These are phyloP conservation scores for Podaxis sp. DNA, from an alignment of 768 basidiomycete genomes.

Conservation along the genomic window DNA sequence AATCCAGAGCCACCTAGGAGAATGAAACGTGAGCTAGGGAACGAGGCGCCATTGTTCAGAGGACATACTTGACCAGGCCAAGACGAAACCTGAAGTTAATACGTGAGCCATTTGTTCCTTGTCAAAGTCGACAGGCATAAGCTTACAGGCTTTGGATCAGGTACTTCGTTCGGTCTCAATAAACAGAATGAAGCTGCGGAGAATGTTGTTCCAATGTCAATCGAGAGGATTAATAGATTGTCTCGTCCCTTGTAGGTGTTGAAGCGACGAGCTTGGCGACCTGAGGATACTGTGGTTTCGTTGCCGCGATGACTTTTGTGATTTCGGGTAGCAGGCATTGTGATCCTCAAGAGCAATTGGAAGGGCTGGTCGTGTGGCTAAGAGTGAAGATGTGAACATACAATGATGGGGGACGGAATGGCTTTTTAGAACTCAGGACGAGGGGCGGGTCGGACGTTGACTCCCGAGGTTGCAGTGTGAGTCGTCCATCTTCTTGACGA, in stretches of 20 bases:
- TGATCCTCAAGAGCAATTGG: no score
- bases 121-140: neutral
- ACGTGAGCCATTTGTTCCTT: constrained; percentile 6
- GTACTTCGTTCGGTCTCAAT: constrained; percentile 21
- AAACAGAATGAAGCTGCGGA: constrained; percentile 26
- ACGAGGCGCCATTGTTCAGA: neutral
- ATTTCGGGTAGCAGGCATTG: no score
- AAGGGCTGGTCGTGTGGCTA: no score
- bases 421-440: no score
- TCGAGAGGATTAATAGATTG: constrained; percentile 27
- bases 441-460: no score
- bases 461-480: no score
- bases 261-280: no score
- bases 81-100: constrained; percentile 6
- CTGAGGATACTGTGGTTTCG: no score
- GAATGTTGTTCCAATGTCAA: constrained; percentile 33
- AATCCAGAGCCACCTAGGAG: constrained; percentile 17
- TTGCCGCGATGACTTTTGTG: no score
- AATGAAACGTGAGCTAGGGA: neutral
- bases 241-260: neutral
- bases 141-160: constrained; percentile 13
- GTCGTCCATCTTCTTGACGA: no score
- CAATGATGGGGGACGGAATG: no score
- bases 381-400: no score
- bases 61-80: constrained; percentile 13